phyloP scores from a whole-genome alignment of 441 rosid species.

The Sinapis alba region DNA sequence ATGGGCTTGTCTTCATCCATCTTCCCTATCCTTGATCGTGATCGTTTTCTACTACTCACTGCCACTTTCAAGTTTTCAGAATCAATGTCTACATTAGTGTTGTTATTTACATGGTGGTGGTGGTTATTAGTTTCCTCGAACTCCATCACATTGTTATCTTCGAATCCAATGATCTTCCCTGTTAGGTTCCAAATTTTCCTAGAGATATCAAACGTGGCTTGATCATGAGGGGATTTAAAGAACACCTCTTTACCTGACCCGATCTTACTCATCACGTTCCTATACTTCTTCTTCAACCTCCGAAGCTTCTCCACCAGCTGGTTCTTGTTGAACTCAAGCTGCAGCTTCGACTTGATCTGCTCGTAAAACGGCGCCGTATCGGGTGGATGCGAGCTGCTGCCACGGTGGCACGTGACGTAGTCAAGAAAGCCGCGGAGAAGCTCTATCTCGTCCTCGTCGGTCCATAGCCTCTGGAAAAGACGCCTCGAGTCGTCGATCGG shows the following conservation, averaged over 20 bases:
- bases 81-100: slow-evolving; percentile 34
- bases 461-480: slow-evolving; percentile 93
- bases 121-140: slow-evolving; percentile 58
- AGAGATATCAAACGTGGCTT: slow-evolving; percentile 92
- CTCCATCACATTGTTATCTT: slow-evolving; percentile 54
- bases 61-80: slow-evolving; percentile 53
- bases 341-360: slow-evolving; percentile 86
- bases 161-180: slow-evolving; percentile 49
- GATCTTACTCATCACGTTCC: slow-evolving; percentile 73
- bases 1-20: slow-evolving; percentile 48
- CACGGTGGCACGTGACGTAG: slow-evolving; percentile 57
- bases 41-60: slow-evolving; percentile 53
- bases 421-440: slow-evolving; percentile 89
- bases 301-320: slow-evolving; percentile 98
- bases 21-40: slow-evolving; percentile 48
- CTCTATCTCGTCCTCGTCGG: slow-evolving; percentile 99
- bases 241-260: slow-evolving; percentile 77
- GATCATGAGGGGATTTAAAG: slow-evolving; percentile 88
- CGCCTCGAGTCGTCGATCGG: slow-evolving; percentile 69
- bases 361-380: slow-evolving; percentile 93
- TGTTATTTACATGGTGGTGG: too few species aligned
- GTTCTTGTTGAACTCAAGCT: slow-evolving; percentile 90
- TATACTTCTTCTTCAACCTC: slow-evolving; percentile 85
- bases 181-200: slow-evolving; percentile 82
- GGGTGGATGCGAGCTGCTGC: slow-evolving; percentile 59